Conservation (phyloP, 2,329 filamentous ascomycete species). For the Hysterium pulicare region DNA sequence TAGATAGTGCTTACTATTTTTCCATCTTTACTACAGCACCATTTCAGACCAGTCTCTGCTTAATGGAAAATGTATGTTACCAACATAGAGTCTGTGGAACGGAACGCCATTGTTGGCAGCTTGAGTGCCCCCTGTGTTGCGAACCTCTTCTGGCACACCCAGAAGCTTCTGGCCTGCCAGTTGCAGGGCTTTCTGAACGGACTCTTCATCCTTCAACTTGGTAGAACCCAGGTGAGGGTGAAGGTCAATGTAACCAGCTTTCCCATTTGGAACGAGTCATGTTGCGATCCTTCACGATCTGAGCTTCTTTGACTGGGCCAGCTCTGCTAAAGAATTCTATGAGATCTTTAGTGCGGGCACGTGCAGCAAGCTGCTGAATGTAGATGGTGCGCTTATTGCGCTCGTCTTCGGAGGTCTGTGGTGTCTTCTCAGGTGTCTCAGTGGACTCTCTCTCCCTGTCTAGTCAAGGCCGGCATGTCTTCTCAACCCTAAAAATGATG, state of each 20-base stretch:
- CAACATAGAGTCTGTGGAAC: slow-evolving; percentile 96
- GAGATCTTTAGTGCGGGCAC: slow-evolving; percentile 86
- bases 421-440: too few relatives aligned
- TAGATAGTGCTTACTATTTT: slow-evolving; percentile 94
- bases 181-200: slow-evolving; percentile 87
- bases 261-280: slow-evolving; percentile 98
- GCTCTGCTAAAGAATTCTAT: slow-evolving; percentile 95
- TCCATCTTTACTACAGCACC: too few relatives aligned
- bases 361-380: slow-evolving; percentile 94
- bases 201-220: slow-evolving; percentile 96
- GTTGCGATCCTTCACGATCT: slow-evolving; percentile 97
- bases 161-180: slow-evolving; percentile 98
- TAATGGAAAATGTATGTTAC: slow-evolving; percentile 99
- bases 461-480: too few relatives aligned
- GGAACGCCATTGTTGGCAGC: slow-evolving; percentile 76
- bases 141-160: slow-evolving; percentile 96
- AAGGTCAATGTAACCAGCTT: slow-evolving; percentile 46
- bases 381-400: slow-evolving; percentile 96
- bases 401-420: slow-evolving; percentile 93
- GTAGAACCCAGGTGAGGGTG: slow-evolving; percentile 85
- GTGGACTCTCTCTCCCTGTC: too few relatives aligned
- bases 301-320: slow-evolving; percentile 90
- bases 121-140: slow-evolving; percentile 67
- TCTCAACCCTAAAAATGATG: slow-evolving; percentile 68
- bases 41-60: slow-evolving; percentile 90